A percentile compares a stretch with the other conserved stretches of the same genome.
phyloP scores from a whole-genome alignment of 2,329 filamentous ascomycete genomes.

The Colletotrichum destructivum region DNA sequence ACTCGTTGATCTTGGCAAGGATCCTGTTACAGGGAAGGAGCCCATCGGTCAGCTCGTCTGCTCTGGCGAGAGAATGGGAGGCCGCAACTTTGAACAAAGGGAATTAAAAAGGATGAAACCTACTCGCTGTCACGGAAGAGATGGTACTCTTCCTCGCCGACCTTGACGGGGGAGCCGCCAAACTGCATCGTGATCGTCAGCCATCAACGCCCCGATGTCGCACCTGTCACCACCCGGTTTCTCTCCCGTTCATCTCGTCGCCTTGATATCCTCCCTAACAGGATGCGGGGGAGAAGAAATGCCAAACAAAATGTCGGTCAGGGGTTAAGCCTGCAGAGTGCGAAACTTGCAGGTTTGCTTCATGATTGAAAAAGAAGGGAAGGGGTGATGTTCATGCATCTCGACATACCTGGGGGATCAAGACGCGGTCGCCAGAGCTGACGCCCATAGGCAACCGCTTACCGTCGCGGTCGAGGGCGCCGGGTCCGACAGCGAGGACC shows the following conservation, averaged over 20 bases:
- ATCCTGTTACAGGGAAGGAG: conserved; percentile 70
- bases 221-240: background rate
- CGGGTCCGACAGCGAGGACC: conserved; percentile 95
- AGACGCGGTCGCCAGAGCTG: conserved; percentile 86
- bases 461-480: conserved; percentile 88
- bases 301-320: background rate
- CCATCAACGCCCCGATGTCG: background rate
- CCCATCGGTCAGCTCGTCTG: conserved; percentile 29
- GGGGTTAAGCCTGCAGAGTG: background rate
- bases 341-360: conserved; percentile 23
- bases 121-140: conserved; percentile 99
- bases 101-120: conserved; percentile 58
- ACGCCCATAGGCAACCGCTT: conserved; percentile 91
- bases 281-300: background rate
- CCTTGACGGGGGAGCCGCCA: conserved; percentile 95
- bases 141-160: conserved; percentile 95
- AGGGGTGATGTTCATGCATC: background rate
- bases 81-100: background rate
- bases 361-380: conserved; percentile 20
- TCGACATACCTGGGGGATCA: conserved; percentile 89
- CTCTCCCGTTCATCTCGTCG: background rate
- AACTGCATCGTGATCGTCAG: conserved; percentile 69
- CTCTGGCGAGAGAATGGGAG: conserved; percentile 10
- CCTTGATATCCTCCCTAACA: background rate
- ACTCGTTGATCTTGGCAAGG: conserved; percentile 99